A percentile compares a stretch with the other conserved stretches of the same genome.
phyloP scores from a whole-genome alignment of 805 yeast genomes.

The Yamadazyma phyllophila region DNA sequence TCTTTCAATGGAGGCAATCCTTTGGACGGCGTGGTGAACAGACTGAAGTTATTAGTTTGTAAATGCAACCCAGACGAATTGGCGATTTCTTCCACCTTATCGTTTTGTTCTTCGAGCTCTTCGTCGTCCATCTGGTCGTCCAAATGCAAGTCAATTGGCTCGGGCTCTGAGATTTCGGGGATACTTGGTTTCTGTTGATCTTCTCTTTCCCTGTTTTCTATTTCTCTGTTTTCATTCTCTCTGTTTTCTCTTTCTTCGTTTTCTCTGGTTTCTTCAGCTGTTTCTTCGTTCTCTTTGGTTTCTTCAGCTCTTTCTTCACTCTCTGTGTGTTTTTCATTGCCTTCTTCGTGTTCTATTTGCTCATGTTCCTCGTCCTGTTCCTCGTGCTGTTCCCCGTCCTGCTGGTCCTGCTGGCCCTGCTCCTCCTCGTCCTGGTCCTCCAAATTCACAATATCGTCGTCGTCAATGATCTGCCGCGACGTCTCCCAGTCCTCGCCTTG shows the following conservation, averaged over 20 bases:
- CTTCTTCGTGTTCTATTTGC: too few species aligned
- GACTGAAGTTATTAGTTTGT: constrained; percentile 11
- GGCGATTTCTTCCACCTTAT: constrained; percentile 11
- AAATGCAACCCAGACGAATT: constrained; percentile 11
- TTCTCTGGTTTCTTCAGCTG: too few species aligned
- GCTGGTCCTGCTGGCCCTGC: too few species aligned
- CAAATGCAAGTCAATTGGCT: neutral
- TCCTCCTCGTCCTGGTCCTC: constrained; percentile 3
- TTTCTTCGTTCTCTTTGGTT: too few species aligned
- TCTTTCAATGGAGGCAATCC: constrained; percentile 42
- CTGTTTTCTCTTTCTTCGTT: too few species aligned
- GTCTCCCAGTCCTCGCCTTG: neutral
- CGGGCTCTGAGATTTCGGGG: constrained; percentile 2
- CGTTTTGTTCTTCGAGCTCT: constrained; percentile 2
- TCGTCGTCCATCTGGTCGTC: neutral
- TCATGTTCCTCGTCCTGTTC: too few species aligned
- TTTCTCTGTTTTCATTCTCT: too few species aligned
- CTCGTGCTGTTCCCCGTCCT: too few species aligned
- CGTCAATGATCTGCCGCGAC: neutral
- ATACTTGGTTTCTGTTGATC: neutral
- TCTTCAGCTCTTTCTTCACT: too few species aligned
- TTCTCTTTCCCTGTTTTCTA: too few species aligned
- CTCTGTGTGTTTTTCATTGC: too few species aligned
- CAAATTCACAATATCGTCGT: constrained; percentile 9
- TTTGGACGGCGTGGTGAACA: constrained; percentile 41